phyloP scores from a whole-genome alignment of 768 basidiomycete genomes.

The Nidula microcarpa region DNA sequence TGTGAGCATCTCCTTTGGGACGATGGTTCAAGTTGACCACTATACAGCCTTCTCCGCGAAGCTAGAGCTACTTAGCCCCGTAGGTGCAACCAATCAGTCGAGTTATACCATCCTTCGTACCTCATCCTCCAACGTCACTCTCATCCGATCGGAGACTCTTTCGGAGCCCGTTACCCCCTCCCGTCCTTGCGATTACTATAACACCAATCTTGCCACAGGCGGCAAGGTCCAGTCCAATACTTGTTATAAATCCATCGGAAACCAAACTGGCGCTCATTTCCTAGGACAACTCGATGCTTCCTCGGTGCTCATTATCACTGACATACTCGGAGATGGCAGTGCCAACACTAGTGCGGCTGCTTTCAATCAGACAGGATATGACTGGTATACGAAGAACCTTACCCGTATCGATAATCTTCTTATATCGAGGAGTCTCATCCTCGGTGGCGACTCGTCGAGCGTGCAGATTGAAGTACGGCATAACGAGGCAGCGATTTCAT shows the following conservation, averaged over 20 bases:
- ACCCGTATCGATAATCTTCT: constrained; percentile 10
- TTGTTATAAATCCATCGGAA: constrained; percentile 6
- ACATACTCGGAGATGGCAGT: constrained; percentile 13
- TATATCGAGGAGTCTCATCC: constrained; percentile 9
- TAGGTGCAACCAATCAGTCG: not conserved
- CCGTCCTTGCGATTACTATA: constrained; percentile 2
- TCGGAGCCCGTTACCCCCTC: constrained; percentile 5
- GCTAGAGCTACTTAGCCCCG: constrained; percentile 6
- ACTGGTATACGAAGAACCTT: constrained; percentile 7
- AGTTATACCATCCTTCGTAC: constrained; percentile 1
- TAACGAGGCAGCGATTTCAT: constrained; percentile 12
- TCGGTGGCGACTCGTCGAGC: constrained; percentile 7
- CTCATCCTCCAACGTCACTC: constrained; percentile 2
- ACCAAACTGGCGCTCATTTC: constrained; percentile 4
- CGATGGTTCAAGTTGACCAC: constrained; percentile 5
- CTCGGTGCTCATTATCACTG: constrained; percentile 7
- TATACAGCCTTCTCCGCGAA: constrained; percentile 4
- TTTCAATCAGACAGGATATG: constrained; percentile 8
- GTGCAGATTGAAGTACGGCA: constrained; percentile 7
- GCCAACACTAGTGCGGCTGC: constrained; percentile 4
- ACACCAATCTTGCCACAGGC: constrained; percentile 10
- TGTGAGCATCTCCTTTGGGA: constrained; percentile 5
- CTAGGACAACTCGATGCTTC: constrained; percentile 13
- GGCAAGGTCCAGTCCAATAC: constrained; percentile 6
- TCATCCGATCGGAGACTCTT: constrained; percentile 10